phyloP scores from a whole-genome alignment of 2,329 filamentous ascomycete genomes.

The Pseudogymnoascus sp. region DNA sequence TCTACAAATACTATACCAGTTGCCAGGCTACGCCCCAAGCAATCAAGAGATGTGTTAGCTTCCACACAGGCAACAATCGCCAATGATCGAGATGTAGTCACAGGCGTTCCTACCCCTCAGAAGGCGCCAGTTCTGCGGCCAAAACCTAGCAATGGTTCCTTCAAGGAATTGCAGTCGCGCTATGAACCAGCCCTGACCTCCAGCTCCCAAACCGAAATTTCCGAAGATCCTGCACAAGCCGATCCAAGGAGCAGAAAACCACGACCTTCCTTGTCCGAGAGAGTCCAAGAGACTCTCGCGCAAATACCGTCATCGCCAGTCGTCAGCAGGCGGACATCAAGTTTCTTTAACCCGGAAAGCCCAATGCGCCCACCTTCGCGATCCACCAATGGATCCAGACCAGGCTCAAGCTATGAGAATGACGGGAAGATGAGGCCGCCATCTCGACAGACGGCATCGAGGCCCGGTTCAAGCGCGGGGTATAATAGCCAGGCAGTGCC shows the following conservation, averaged over 20 bases:
- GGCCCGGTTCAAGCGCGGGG: conserved; percentile 47
- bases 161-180: conserved; percentile 5
- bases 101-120: not conserved
- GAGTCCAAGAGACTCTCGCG: conserved; percentile 77
- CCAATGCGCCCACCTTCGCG: conserved; percentile 42
- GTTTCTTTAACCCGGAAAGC: conserved; percentile 62
- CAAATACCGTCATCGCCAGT: conserved; percentile 70
- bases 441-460: conserved; percentile 40
- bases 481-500: conserved; percentile 32
- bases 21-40: not conserved
- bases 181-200: not conserved
- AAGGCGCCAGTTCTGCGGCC: not conserved
- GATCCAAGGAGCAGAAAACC: not conserved
- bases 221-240: not conserved
- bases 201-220: not conserved
- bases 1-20: not conserved
- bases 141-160: not conserved
- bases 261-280: conserved; percentile 58
- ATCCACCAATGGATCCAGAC: conserved; percentile 18
- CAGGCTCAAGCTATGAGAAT: conserved; percentile 50
- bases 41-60: not conserved
- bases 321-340: conserved; percentile 55
- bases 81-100: not conserved
- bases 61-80: not conserved
- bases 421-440: conserved; percentile 46